phyloP scores from a whole-genome alignment of 129 eudicot species.

The Arctium minus region DNA sequence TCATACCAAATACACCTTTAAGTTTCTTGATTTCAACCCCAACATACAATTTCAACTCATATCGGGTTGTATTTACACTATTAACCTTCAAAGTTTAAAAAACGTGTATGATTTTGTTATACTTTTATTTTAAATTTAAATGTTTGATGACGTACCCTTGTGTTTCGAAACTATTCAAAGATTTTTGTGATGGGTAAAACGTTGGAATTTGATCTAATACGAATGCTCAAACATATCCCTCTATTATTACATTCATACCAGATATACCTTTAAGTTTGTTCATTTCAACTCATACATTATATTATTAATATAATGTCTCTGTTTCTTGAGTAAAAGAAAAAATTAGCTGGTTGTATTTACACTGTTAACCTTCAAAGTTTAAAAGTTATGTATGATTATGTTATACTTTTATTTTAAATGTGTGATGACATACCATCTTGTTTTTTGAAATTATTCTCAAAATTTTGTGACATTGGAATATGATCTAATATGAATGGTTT shows the following conservation, averaged over 20 bases:
- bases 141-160: no score
- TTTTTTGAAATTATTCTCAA: not conserved
- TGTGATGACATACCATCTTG: not conserved
- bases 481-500: not conserved
- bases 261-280: not conserved
- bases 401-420: not conserved
- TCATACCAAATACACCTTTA: not conserved
- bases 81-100: no score
- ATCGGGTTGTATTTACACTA: no score
- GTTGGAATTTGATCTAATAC: no score
- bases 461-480: not conserved
- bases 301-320: not conserved
- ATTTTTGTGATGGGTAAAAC: no score
- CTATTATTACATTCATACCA: not conserved
- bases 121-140: no score
- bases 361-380: not conserved
- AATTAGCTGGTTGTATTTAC: not conserved
- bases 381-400: not conserved
- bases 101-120: no score
- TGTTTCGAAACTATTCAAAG: no score
- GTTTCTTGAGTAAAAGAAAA: no score
- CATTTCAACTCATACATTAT: not conserved
- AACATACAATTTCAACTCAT: not conserved
- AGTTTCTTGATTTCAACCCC: not conserved
- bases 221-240: not conserved